These are phyloP conservation scores for Leucocoprinus leucothites DNA, from an alignment of 768 basidiomycete species.

Conservation along the genomic window DNA sequence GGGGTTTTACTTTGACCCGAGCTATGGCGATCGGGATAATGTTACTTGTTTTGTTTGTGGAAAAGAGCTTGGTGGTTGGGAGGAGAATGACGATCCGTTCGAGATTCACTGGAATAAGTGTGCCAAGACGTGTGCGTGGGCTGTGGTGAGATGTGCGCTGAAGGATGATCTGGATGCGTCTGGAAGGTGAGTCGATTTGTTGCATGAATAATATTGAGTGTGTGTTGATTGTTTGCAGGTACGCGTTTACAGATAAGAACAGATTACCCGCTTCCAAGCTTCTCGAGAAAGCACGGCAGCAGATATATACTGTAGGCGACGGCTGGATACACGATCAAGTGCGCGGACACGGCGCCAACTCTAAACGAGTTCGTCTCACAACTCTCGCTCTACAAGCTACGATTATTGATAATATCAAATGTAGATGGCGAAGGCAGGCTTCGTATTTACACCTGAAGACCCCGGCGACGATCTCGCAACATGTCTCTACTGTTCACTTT, in stretches of 20 bases:
- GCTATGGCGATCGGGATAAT: constrained; percentile 63
- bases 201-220: background rate
- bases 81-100: constrained; percentile 80
- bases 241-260: constrained; percentile 50
- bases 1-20: constrained; percentile 84
- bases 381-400: background rate
- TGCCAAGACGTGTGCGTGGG: constrained; percentile 70
- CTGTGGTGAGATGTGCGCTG: constrained; percentile 70
- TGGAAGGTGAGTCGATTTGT: constrained; percentile 44
- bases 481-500: constrained; percentile 81
- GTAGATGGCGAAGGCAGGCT: constrained; percentile 90
- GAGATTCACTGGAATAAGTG: constrained; percentile 78
- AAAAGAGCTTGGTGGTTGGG: constrained; percentile 85
- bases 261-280: constrained; percentile 63
- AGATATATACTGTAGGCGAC: constrained; percentile 53
- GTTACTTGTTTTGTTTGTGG: constrained; percentile 84
- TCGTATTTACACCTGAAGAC: constrained; percentile 71
- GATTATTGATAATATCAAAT: constrained; percentile 8
- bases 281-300: constrained; percentile 72
- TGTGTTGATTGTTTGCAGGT: constrained; percentile 38
- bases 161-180: constrained; percentile 51
- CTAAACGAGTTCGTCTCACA: constrained; percentile 51
- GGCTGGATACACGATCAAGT: constrained; percentile 70
- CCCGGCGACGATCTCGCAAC: constrained; percentile 75
- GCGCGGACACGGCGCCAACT: constrained; percentile 64